Evolutionary conservation across 306 rosid species (phyloP), one percentile per base, ranked within the genome.

Genomic region (Sechiopsis laciniata): DNA sequence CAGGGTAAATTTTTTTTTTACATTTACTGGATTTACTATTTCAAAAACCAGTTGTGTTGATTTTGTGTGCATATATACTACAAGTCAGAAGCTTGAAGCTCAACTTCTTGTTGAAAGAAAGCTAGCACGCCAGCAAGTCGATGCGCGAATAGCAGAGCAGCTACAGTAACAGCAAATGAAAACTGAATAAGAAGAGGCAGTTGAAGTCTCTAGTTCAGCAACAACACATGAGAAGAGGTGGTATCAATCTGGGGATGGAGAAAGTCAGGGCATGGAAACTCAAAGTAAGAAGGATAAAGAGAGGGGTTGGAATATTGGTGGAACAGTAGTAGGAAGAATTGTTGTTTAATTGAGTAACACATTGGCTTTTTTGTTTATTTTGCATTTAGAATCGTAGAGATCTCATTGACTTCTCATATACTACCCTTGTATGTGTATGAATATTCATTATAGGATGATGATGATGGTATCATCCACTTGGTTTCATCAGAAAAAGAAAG

Each of bases 81-180:
- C n/a, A 94, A 97, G 87, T 91, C 59, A 94, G 85, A 86, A 94
- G 81, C 60, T 94, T 82, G 99, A 94, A 84, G 76, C 97, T 1
- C 99, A 91, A 74, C 95, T 94, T 80, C 70, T 94, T 83, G 82
- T 91, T 35, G 97, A 94, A 82, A 89, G 97, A 84, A 94, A 91
- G 85, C 84, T 94, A 59, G 99, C 97, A 6, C 96, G 95, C 12
- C 99, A 94, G 79, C 96, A 93, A 17, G 97, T 90, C 4, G 98
- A 90, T 79, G 82, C 94, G n/a, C 91, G 86, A 85, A 91, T 91
- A 83, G 96, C 99, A 5, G 97, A 94, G 87, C 97, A 92, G 77
- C 19, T 24, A 60, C 66, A 60, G 26, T 86, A 81, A 29, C 88
- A 80, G 58, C 89, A 82, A 75, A 75, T 84, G 81, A 87, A 84